Conservation (phyloP, 257 asterid genomes). For the Jacaranda mimosifolia region DNA sequence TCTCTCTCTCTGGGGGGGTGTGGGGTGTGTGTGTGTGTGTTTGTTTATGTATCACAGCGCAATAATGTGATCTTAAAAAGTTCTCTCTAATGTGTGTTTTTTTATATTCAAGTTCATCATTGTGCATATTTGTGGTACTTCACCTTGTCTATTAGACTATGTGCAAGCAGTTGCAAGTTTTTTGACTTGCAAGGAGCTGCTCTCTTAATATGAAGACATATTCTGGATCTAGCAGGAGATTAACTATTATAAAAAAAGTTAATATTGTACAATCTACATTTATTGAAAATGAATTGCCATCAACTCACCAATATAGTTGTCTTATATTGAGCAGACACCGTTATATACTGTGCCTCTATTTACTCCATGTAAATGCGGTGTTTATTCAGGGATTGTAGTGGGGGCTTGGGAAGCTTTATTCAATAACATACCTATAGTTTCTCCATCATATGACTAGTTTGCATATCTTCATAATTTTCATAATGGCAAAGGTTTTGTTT, state of each 20-base stretch:
- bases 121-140: slow-evolving; percentile 6
- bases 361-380: slow-evolving; percentile 51
- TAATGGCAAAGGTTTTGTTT: background rate
- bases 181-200: background rate
- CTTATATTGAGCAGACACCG: slow-evolving; percentile 2
- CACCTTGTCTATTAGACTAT: background rate
- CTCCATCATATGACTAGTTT: slow-evolving; percentile 85
- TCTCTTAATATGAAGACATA: slow-evolving; percentile 13
- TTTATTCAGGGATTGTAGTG: slow-evolving; percentile 89
- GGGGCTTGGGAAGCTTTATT: slow-evolving; percentile 95
- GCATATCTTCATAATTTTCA: slow-evolving; percentile 3
- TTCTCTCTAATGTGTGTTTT: background rate
- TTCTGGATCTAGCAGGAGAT: background rate
- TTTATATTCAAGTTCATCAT: background rate
- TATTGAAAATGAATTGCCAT: background rate
- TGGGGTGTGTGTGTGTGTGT: background rate
- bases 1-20: too few species aligned
- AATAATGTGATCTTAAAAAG: slow-evolving; percentile 12
- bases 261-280: background rate
- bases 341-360: slow-evolving; percentile 6
- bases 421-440: slow-evolving; percentile 68
- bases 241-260: background rate
- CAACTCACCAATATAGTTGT: background rate
- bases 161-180: background rate
- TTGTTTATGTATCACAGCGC: background rate